Percentiles rank a stretch among this genome's conserved stretches.
These are phyloP conservation scores for Backusella tuberculispora DNA, from an alignment of 192 early-diverging fungal genomes.

Conservation along the genomic window DNA sequence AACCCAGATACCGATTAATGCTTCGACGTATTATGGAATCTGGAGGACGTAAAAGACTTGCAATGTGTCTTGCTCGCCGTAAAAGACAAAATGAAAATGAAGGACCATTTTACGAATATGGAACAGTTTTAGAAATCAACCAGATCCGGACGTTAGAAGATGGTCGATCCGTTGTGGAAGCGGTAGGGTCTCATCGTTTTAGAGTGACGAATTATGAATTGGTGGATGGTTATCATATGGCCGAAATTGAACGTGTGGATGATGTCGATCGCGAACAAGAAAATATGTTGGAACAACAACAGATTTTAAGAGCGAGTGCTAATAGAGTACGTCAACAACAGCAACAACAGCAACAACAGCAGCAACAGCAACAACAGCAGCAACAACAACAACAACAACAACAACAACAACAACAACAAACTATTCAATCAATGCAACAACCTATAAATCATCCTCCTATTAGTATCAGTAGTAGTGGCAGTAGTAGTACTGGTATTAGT, in stretches of 20 bases:
- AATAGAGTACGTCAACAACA: conserved; percentile 2
- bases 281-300: conserved; percentile 27
- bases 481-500: neutral
- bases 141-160: conserved; percentile 46
- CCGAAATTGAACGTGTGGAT: conserved; percentile 47
- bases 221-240: conserved; percentile 53
- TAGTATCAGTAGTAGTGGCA: neutral
- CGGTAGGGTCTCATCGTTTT: conserved; percentile 51
- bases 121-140: conserved; percentile 54
- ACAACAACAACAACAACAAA: neutral
- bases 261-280: conserved; percentile 49
- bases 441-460: neutral
- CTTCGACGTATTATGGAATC: conserved; percentile 49
- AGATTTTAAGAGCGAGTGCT: conserved; percentile 19
- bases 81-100: conserved; percentile 3
- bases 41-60: conserved; percentile 40
- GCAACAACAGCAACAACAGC: neutral
- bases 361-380: neutral
- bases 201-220: conserved; percentile 39
- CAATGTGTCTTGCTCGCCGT: neutral
- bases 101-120: conserved; percentile 44
- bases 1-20: conserved; percentile 60
- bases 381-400: conserved; percentile 4
- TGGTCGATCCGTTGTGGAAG: conserved; percentile 55
- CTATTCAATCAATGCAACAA: neutral